phyloP scores from a whole-genome alignment of 2,329 filamentous ascomycete species.

The Chrysoporthe deuterocubensis region DNA sequence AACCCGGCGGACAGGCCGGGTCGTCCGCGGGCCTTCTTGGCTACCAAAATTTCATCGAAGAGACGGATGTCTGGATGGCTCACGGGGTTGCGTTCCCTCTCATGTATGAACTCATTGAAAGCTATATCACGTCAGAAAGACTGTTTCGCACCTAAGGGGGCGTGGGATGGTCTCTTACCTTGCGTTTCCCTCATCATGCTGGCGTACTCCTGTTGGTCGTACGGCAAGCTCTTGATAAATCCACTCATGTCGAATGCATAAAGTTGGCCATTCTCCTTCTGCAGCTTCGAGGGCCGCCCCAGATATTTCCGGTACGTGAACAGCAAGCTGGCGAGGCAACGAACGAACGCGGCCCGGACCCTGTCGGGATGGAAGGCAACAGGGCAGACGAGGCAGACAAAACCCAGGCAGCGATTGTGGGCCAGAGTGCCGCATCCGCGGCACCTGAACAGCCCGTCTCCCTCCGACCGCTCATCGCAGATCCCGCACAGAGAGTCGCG shows the following conservation, averaged over 20 bases:
- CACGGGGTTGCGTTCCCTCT: constrained; percentile 69
- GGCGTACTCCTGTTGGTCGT: constrained; percentile 68
- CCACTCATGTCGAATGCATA: constrained; percentile 69
- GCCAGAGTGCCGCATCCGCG: constrained; percentile 63
- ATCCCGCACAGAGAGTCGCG: constrained; percentile 67
- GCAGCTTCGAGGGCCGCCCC: constrained; percentile 61
- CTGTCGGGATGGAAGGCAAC: constrained; percentile 65
- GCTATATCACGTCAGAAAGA: constrained; percentile 43
- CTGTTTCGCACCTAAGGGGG: neutral
- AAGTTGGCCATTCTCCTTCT: constrained; percentile 63
- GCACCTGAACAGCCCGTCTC: constrained; percentile 77
- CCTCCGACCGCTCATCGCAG: constrained; percentile 74
- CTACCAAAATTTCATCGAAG: constrained; percentile 83
- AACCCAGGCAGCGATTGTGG: constrained; percentile 64
- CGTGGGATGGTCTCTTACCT: constrained; percentile 48
- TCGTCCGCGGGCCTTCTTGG: constrained; percentile 72
- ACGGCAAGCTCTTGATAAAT: constrained; percentile 66
- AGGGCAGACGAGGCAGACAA: constrained; percentile 66
- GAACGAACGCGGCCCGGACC: constrained; percentile 66
- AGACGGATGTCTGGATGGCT: constrained; percentile 71
- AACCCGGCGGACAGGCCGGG: constrained; percentile 68
- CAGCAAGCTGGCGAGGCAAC: constrained; percentile 67
- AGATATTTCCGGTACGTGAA: constrained; percentile 70
- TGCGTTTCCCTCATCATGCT: constrained; percentile 69
- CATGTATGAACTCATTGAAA: constrained; percentile 85